Base-by-base conservation (phyloP, 345 rosid species). In the Acer yangbiense region DNA sequence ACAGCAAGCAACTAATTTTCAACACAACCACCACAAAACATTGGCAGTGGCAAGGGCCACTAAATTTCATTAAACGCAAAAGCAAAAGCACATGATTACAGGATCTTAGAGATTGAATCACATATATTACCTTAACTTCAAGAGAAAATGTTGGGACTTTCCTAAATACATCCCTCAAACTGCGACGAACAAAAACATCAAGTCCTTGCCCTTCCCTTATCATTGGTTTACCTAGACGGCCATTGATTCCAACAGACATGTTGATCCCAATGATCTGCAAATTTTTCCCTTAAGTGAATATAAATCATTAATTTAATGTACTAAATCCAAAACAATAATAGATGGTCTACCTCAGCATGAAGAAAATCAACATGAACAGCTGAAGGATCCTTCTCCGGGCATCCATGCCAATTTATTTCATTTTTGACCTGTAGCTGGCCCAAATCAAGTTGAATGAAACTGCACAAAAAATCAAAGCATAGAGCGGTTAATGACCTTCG, bases 281-380 rank as follows among this genome's bases (percentile, higher is more conserved):
- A 75, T 80, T 74, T 74, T 68, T 72, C 74, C 72, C 69, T 58
- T 68, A 70, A 74, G 35, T 74, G 18, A 82, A 79, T 16, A 63
- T 41, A 58, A 78, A 66, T 70, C 25, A 65, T 76, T 74, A 39
- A 65, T 39, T 64, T 75, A 76, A 16, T 58, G 27, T 66, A 25
- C 17, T 54, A 54, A 63, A 35, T 74, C 70, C 65, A 23, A 52
- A 66, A 27, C 7, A 81, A 71, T 60, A 41, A 75, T 68, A 81
- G 50, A 57, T 58, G 17, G 52, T 77, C 77, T 83, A 96, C 99
- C 98, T 96, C 89, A 39, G 97, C 97, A 83, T 91, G 97, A 88
- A 96, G 93, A 89, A 91, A 87, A 85, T 94, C 98, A 76, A 96
- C 87, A 82, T 81, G 99, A 74, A 96, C 98, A 78, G 99, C 98